Conservation (phyloP, 345 rosid species). For the Corchorus capsularis region DNA sequence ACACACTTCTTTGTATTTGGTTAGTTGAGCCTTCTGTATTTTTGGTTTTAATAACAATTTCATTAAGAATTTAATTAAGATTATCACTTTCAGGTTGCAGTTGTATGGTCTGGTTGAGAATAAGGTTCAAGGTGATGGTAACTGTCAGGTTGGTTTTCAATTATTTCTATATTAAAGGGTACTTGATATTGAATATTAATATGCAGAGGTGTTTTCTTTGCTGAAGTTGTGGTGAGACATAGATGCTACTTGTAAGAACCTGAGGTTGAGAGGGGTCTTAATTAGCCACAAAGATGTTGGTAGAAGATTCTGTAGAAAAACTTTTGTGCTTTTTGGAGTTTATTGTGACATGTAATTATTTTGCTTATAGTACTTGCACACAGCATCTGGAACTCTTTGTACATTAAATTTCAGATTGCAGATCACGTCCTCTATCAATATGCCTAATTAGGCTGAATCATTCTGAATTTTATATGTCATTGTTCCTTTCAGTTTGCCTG, state of each 20-base stretch:
- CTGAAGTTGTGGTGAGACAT: slow-evolving; percentile 1
- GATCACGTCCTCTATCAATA: neutral
- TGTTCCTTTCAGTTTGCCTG: neutral
- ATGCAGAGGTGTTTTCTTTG: neutral
- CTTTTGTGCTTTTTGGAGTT: neutral
- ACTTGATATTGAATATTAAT: neutral
- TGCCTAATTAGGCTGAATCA: neutral
- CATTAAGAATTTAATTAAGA: neutral
- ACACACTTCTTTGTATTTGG: too few species aligned
- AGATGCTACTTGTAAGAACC: neutral
- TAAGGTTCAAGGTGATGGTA: slow-evolving; percentile 73
- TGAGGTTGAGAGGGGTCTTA: neutral
- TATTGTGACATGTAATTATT: neutral
- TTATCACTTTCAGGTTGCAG: slow-evolving; percentile 41
- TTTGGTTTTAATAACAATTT: neutral
- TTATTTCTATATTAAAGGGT: neutral
- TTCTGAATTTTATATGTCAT: neutral
- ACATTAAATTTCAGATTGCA: neutral
- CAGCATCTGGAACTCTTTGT: neutral
- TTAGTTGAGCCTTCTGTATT: neutral
- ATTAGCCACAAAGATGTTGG: slow-evolving; percentile 7
- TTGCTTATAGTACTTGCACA: neutral
- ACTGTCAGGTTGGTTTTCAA: slow-evolving; percentile 63
- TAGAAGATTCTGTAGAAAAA: neutral
- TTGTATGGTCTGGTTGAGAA: slow-evolving; percentile 61